Conservation (phyloP, 768 basidiomycete genomes). For the Russula sp. region DNA sequence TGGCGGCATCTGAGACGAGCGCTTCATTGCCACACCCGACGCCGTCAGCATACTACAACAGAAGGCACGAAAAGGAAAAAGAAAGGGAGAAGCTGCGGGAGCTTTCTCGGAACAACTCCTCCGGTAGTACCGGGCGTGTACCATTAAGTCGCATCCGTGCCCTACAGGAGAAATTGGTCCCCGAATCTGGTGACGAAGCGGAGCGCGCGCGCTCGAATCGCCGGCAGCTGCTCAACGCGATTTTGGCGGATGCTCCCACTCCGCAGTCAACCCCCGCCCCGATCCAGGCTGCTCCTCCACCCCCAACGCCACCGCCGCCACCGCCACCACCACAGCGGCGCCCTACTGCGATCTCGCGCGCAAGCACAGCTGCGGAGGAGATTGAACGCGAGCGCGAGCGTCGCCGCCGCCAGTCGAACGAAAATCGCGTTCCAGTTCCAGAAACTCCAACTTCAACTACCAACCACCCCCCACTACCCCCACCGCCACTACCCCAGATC, state of each 20-base stretch:
- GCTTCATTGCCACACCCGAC: slow-evolving; percentile 20
- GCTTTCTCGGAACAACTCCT: slow-evolving; percentile 21
- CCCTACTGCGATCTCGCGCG: slow-evolving; percentile 16
- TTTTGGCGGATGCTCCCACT: slow-evolving; percentile 15
- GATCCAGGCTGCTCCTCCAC: not conserved
- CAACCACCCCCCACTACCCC: not conserved
- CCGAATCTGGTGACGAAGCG: slow-evolving; percentile 22
- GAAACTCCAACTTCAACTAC: not conserved
- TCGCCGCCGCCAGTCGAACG: slow-evolving; percentile 17
- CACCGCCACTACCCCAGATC: not conserved
- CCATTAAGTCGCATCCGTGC: slow-evolving; percentile 13
- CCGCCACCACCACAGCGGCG: not conserved
- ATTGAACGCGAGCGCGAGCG: slow-evolving; percentile 22
- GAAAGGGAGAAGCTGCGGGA: slow-evolving; percentile 21
- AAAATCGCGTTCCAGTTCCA: slow-evolving; percentile 3
- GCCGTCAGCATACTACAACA: slow-evolving; percentile 18
- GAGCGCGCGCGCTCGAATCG: slow-evolving; percentile 13
- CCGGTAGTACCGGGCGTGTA: slow-evolving; percentile 16
- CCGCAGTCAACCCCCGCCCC: slow-evolving; percentile 13
- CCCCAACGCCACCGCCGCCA: not conserved
- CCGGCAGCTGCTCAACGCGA: slow-evolving; percentile 12
- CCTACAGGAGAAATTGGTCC: slow-evolving; percentile 14
- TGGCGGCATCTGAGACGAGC: slow-evolving; percentile 13
- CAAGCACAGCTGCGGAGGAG: slow-evolving; percentile 19
- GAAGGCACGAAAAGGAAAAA: slow-evolving; percentile 20